Conservation (phyloP, 2,329 filamentous ascomycete genomes). For the Alternaria sp. region DNA sequence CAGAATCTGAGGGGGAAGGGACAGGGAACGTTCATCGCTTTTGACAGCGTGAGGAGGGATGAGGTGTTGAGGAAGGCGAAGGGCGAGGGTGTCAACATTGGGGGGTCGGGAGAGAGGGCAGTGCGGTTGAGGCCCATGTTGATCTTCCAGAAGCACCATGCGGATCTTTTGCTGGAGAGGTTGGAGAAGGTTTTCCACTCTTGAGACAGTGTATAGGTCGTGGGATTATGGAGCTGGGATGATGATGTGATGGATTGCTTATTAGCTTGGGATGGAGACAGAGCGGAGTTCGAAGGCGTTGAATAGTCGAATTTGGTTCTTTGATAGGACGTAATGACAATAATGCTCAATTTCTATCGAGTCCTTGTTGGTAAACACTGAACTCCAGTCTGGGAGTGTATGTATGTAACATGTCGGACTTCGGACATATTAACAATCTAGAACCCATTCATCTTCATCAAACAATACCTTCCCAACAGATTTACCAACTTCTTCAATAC, state of each 20-base stretch:
- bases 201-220: neutral
- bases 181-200: conserved; percentile 69
- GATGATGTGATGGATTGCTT: neutral
- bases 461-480: too few species aligned
- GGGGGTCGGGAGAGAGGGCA: conserved; percentile 76
- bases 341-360: neutral
- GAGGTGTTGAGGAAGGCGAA: conserved; percentile 81
- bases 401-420: too few species aligned
- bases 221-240: neutral
- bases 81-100: conserved; percentile 82
- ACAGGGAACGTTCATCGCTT: conserved; percentile 91
- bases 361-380: neutral
- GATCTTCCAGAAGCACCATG: conserved; percentile 90
- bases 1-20: conserved; percentile 85
- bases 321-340: neutral
- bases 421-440: too few species aligned
- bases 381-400: too few species aligned
- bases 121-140: conserved; percentile 88
- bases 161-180: conserved; percentile 79
- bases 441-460: too few species aligned
- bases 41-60: conserved; percentile 81
- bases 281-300: neutral
- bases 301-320: neutral
- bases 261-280: neutral
- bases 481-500: too few species aligned